Percentiles rank a stretch among this genome's conserved stretches.
Conservation (phyloP, 2,329 filamentous ascomycete species). For the Hymenoscyphus repandus region DNA sequence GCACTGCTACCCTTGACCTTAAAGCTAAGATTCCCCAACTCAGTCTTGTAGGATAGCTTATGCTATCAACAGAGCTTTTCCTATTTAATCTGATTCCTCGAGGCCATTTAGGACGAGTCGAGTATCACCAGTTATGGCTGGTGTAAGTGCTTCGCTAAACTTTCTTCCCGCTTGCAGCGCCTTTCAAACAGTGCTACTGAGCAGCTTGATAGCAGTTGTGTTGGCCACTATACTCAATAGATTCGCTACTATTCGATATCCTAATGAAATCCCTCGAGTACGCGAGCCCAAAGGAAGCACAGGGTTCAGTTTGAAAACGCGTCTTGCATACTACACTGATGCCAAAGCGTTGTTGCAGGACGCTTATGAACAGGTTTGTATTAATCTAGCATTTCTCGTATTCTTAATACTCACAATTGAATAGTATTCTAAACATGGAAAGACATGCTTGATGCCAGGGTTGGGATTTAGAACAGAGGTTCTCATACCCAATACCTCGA, state of each 20-base stretch:
- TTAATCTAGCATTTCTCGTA: not conserved
- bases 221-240: not conserved
- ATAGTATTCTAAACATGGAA: conserved; percentile 38
- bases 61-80: no score
- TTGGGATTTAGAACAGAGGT: conserved; percentile 35
- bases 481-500: conserved; percentile 33
- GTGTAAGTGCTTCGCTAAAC: no score
- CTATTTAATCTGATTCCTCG: no score
- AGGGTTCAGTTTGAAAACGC: conserved; percentile 30
- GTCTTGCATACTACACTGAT: conserved; percentile 29
- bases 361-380: conserved; percentile 28
- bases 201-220: not conserved
- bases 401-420: not conserved
- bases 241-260: conserved; percentile 8
- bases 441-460: conserved; percentile 36
- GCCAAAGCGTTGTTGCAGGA: conserved; percentile 30
- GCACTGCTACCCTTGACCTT: no score
- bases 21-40: no score
- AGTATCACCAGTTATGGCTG: no score
- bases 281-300: conserved; percentile 24
- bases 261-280: conserved; percentile 25
- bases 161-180: no score
- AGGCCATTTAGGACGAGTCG: no score
- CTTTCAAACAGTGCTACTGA: no score
- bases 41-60: no score